Base-by-base conservation (phyloP, 148 eudicot species). In the Vaccinium macrocarpon region DNA sequence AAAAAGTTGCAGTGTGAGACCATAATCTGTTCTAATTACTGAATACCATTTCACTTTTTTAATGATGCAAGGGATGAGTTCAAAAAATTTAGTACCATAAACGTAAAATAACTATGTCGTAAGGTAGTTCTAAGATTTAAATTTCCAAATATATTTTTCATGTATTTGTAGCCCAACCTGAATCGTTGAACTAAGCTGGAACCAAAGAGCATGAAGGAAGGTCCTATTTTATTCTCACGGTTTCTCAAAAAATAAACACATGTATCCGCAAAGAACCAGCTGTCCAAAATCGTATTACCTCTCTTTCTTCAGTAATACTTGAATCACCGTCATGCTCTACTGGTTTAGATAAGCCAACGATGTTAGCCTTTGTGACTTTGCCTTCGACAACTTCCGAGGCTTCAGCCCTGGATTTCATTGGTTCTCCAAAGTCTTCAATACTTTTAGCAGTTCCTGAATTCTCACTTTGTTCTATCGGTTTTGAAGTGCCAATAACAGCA, bases 321-420 rank as follows among this genome's bases (percentile, higher is more conserved):
- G 78, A 46, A 75, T 18, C 78, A 21, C 46, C 53, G 46, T 8
- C 23, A 2, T 46, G 10, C 11, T 46, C 53, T 2, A 0, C 53
- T 46, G 78, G 78, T 75, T 75, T 46, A 16, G 78, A 42, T 4
- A 75, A 4, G 52, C 29, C 29, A 75, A 42, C 16, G 19, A 8
- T 27, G 46, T 75, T 19, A 21, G 78, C 52, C 2, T 52, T 78
- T 78, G 32, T 78, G 81, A 9, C 56, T 78, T 83, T 13, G 35
- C 72, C 53, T 46, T 83, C 46, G 46, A 49, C 42, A 75, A 83
- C 75, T 77, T 62, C 52, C 25, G 49, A 13, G 72, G 86, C 59
- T 29, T 78, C 78, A 5, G 46, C 46, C 46, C 8, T 56, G 79
- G 66, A 76, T 76, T 32, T 52, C 6, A 21, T 6, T 32, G 78